Evolutionary conservation across 2,329 filamentous ascomycete genomes (phyloP), one percentile per base, ranked within the genome.

Genomic region (Beauveria rudraprayagi): DNA sequence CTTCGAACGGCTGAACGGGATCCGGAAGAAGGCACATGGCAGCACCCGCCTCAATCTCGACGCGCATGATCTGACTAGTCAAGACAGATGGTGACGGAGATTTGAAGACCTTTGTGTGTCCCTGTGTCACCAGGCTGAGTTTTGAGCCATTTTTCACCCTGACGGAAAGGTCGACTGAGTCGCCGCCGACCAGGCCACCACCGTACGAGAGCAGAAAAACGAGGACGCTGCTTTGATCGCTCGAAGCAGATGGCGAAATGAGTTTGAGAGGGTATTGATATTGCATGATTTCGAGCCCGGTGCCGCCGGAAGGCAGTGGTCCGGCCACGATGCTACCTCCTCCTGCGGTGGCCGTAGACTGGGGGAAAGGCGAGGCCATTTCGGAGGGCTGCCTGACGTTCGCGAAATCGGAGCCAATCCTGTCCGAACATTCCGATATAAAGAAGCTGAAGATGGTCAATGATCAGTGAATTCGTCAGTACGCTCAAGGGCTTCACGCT

Each of bases 221-320:
- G 37, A 94, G 84, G 9, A 92, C 82, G 61, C 90, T 90, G 65
- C 82, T 80, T 61, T 86, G 81, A 46, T 83, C 78, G 53, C 82
- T 80, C 6, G 86, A 78, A 11, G 88, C 84, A 16, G 87, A 82
- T 1, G 93, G 91, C 0, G 92, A 89, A 64, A 99, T 90, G 61
- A 99, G 83, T 74, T 99, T 99, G 52, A 99, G 81, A 1, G 94
- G 94, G 70, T 97, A 99, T 72, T 96, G 91, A 72, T 95, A 97
- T 41, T 87, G 87, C 66, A 96, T 83, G 37, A 81, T 84, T 63
- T 87, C 84, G 34, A 96, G 81, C 51, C 86, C 85, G 16, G 90
- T 90, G 53, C 83, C 83, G 28, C 83, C 81, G 37, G 87, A 86
- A 41, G 92, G 90, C 10, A 92, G 80, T 6, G 90, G 77, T 22